Conservation (phyloP, 176 grass and related monocot genomes). For the Oryza glaberrima region DNA sequence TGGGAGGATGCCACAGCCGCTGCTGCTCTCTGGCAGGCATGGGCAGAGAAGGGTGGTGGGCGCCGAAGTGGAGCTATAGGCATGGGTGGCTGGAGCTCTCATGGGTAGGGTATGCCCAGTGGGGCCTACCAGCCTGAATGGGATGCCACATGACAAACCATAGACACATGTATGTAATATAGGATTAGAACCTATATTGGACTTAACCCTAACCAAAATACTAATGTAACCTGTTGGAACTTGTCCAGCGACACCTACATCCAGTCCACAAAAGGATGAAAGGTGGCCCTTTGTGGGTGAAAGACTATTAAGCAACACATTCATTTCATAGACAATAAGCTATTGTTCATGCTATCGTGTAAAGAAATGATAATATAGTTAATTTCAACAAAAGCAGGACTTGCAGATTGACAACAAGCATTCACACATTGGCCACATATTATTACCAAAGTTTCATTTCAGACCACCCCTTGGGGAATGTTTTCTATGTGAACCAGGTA, state of each 20-base stretch:
- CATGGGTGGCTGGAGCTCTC: no score
- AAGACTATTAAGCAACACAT: not conserved
- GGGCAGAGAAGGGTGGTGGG: no score
- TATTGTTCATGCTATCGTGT: not conserved
- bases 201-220: not conserved
- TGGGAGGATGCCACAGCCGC: no score
- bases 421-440: not conserved
- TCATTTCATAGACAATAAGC: conserved; percentile 14
- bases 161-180: no score
- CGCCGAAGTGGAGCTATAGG: no score
- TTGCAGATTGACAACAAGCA: conserved; percentile 26
- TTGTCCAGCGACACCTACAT: not conserved
- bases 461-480: not conserved
- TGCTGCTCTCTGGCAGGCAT: no score
- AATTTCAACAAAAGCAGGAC: conserved; percentile 27
- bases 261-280: not conserved
- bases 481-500: not conserved
- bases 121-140: no score
- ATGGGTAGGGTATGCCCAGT: no score
- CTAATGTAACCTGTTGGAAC: not conserved
- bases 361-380: not conserved
- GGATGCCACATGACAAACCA: no score
- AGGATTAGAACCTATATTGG: no score
- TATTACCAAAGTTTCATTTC: not conserved
- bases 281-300: not conserved